Evolutionary conservation across 1,139 yeast species (phyloP), one percentile per base, ranked within the genome.

Genomic region (Eremothecium gossypii): DNA sequence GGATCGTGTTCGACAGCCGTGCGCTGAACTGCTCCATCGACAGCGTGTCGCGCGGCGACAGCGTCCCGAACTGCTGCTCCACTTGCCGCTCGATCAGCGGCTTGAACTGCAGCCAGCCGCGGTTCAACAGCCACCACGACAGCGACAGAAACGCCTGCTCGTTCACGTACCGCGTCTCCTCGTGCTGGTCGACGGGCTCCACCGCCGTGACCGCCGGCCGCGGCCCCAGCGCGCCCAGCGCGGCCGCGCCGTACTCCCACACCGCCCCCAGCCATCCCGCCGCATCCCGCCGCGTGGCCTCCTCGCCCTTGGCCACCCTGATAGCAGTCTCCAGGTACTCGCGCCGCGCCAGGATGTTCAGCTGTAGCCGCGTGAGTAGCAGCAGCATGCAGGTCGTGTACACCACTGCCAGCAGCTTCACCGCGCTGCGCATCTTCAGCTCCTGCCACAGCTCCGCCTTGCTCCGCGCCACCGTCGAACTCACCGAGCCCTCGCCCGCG

Each of bases 41-140:
- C 41, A 87, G 63, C 51, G 81, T 89, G 20, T 83, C 75, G 50
- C 87, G 74, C 30, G 95, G 94, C 51, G 77, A 79, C 32, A 84
- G 67, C 14, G 67, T 67, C 23, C 70, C 74, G 60, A 87, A 86
- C 33, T 78, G 79, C 30, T 69, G 69, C 31, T 67, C 67, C 3
- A 89, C 93, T 4, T 76, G 68, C 1, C 63, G 61, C 54, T 77
- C 77, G 29, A 86, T 75, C 30, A 72, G 63, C 38, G 71, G 67
- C 39, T 76, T 71, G 41, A 83, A 65, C 39, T 70, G 68, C 31
- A 68, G 58, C 91, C 93, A 86, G 1, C 97, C 97, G 51, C 79
- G 76, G 61, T 91, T 87, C 45, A 91, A 69, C 40, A 91, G 65
- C 96, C 96, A 91, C 96, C 97, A 91, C 51, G 89, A 79, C 49